Conservation (phyloP, 306 rosid genomes). For the Hippophae tibetana region DNA sequence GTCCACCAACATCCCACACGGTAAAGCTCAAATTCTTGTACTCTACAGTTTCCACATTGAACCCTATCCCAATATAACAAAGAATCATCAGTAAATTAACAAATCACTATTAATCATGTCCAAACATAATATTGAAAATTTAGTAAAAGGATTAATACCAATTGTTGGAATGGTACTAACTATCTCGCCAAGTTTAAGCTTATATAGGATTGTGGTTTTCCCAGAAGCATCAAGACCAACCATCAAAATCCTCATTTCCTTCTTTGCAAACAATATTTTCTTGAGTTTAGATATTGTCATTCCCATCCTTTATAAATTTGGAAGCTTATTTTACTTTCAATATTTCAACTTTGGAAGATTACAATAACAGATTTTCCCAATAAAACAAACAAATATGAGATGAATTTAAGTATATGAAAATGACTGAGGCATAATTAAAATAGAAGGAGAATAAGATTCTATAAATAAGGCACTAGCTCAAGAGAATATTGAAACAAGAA, state of each 20-base stretch:
- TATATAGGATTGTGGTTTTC: conserved; percentile 41
- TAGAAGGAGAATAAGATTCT: no score
- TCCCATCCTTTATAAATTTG: conserved; percentile 22
- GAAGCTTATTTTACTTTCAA: no score
- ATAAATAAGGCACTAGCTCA: no score
- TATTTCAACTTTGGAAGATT: no score
- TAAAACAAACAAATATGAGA: no score
- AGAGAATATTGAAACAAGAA: no score
- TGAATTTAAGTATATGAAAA: no score
- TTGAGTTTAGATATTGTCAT: conserved; percentile 20
- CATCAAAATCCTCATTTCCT: conserved; percentile 37
- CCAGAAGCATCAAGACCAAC: conserved; percentile 54
- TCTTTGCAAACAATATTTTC: conserved; percentile 27
- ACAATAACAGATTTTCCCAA: no score
- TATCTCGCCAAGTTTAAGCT: conserved; percentile 32
- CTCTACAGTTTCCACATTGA: conserved; percentile 38
- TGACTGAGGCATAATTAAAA: no score
- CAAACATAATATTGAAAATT: not conserved
- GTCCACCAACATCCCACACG: conserved; percentile 55
- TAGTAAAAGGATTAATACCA: conserved; percentile 16
- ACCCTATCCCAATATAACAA: conserved; percentile 25
- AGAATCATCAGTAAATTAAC: not conserved
- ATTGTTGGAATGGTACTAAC: conserved; percentile 32
- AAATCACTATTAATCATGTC: not conserved
- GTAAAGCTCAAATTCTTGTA: conserved; percentile 34